Evolutionary conservation across 2,329 filamentous ascomycete species (phyloP).

Genomic region (Trichoderma sp.): DNA sequence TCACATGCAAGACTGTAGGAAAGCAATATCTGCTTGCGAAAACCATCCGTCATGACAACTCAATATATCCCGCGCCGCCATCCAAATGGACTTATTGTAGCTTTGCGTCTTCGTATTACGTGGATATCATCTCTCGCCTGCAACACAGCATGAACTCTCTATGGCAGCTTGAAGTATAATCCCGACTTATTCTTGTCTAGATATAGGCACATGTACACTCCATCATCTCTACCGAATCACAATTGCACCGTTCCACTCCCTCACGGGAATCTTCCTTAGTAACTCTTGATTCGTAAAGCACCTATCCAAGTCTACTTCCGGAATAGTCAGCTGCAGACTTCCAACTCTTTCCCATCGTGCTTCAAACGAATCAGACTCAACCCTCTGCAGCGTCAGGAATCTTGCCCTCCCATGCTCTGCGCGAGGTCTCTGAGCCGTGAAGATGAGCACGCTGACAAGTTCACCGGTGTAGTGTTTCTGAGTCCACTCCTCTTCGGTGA

Average conservation of each 20-base stretch:
- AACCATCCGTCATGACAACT: neutral
- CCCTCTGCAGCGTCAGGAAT: slow-evolving; percentile 24
- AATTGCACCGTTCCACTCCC: slow-evolving; percentile 4
- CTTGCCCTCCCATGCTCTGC: slow-evolving; percentile 19
- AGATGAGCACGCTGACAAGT: slow-evolving; percentile 25
- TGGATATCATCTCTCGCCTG: neutral
- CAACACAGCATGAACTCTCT: neutral
- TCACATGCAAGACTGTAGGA: too few species aligned
- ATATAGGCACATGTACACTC: neutral
- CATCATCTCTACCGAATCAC: neutral
- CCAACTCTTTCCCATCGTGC: slow-evolving; percentile 26
- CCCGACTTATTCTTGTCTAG: neutral
- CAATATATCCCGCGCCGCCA: neutral
- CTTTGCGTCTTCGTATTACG: neutral
- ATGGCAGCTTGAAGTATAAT: neutral
- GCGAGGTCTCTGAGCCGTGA: slow-evolving; percentile 15
- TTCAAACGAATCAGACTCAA: slow-evolving; percentile 21
- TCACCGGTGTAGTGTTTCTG: slow-evolving; percentile 16
- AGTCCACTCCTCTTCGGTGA: slow-evolving; percentile 23
- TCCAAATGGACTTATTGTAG: neutral
- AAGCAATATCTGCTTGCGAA: too few species aligned
- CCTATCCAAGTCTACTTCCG: slow-evolving; percentile 8
- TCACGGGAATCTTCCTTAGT: slow-evolving; percentile 17
- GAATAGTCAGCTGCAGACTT: slow-evolving; percentile 14
- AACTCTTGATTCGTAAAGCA: slow-evolving; percentile 21